A percentile compares a stretch with the other conserved stretches of the same genome.
These are phyloP conservation scores for Thermochaetoides dissita DNA, from an alignment of 2,329 filamentous ascomycete species.

Conservation along the genomic window DNA sequence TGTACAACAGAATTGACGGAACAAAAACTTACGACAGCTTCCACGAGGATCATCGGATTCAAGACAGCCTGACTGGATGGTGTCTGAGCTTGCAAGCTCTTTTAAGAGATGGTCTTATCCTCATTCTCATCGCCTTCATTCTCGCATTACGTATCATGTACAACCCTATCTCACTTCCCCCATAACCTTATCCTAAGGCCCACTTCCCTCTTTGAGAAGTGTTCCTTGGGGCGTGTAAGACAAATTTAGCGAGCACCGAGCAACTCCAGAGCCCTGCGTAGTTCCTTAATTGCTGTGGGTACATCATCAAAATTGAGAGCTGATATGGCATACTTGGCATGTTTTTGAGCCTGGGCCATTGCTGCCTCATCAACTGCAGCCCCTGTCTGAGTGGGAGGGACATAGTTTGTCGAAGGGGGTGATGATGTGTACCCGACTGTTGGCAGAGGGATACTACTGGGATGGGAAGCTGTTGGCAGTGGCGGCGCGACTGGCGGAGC, in stretches of 20 bases:
- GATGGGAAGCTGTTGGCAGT: constrained; percentile 18
- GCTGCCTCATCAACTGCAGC: constrained; percentile 45
- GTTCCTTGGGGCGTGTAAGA: too few species aligned
- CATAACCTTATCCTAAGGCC: not conserved
- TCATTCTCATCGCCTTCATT: too few species aligned
- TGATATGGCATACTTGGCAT: constrained; percentile 93
- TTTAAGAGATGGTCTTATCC: too few species aligned
- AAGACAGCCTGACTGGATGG: too few species aligned
- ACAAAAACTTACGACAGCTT: not conserved
- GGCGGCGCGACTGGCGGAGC: constrained; percentile 16
- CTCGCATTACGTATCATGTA: too few species aligned
- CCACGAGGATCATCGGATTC: not conserved
- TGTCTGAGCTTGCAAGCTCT: too few species aligned
- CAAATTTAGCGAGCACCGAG: constrained; percentile 41
- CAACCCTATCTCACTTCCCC: not conserved
- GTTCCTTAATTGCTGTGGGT: constrained; percentile 71
- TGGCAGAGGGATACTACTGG: constrained; percentile 10
- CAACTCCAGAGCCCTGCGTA: constrained; percentile 57
- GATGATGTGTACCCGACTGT: not conserved
- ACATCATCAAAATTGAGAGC: constrained; percentile 95
- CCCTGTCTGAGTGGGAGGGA: too few species aligned
- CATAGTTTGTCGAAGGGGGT: not conserved
- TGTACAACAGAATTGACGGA: not conserved
- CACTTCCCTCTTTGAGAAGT: too few species aligned
- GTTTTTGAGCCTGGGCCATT: constrained; percentile 75